A percentile compares a stretch with the other conserved stretches of the same genome.
Evolutionary conservation across 352 stramenopile species (phyloP).

Genomic region (Aphanomyces stellatus): DNA sequence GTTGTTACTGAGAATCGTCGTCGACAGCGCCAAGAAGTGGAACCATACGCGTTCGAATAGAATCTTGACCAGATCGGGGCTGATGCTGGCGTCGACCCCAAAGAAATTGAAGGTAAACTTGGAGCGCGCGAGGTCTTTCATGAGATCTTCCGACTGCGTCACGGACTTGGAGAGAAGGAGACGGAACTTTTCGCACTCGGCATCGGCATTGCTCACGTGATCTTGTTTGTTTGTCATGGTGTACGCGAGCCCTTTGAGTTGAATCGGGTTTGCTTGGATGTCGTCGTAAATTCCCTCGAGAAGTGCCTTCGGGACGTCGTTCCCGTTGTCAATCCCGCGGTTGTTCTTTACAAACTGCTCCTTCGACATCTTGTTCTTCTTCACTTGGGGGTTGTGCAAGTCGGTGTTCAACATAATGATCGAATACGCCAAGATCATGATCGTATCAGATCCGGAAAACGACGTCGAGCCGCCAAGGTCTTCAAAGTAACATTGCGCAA

Average conservation of each 20-base stretch:
- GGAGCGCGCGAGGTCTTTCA: constrained; percentile 69
- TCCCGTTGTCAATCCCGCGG: constrained; percentile 86
- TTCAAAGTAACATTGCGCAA: constrained; percentile 96
- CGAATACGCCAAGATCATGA: constrained; percentile 87
- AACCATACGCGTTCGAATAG: constrained; percentile 94
- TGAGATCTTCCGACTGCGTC: constrained; percentile 72
- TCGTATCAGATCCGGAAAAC: constrained; percentile 74
- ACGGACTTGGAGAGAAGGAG: constrained; percentile 58
- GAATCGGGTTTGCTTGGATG: constrained; percentile 89
- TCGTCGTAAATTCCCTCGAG: constrained; percentile 95
- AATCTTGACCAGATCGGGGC: constrained; percentile 86
- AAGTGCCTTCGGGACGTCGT: constrained; percentile 86
- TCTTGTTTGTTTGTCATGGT: constrained; percentile 37
- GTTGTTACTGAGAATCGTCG: constrained; percentile 69
- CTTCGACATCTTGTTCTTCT: constrained; percentile 96
- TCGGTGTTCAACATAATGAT: constrained; percentile 90
- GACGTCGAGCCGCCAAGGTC: constrained; percentile 61
- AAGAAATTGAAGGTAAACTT: constrained; percentile 88
- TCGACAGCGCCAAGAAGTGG: constrained; percentile 83
- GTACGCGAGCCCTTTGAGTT: constrained; percentile 70
- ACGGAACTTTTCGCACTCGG: constrained; percentile 75
- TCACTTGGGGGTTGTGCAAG: constrained; percentile 84
- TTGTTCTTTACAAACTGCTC: constrained; percentile 98
- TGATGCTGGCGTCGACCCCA: constrained; percentile 84
- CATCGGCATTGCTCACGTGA: constrained; percentile 28